Evolutionary conservation across 495 filamentous ascomycete species (phyloP).

Genomic region (Polyplosphaeria fusca): DNA sequence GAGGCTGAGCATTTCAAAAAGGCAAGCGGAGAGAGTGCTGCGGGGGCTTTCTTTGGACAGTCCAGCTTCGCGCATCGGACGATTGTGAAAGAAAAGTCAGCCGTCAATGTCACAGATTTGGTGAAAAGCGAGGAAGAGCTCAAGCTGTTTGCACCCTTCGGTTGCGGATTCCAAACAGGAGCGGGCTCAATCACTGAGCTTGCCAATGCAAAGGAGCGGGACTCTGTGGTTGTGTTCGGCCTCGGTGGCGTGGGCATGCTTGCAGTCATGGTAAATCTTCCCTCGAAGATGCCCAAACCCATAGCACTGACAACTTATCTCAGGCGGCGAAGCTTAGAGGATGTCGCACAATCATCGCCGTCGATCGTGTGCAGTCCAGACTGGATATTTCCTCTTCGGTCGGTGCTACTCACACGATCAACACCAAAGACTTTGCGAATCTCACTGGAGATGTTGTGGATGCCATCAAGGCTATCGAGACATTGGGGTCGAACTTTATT

Average conservation of each 20-base stretch:
- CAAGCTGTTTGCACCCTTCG: slow-evolving; percentile 21
- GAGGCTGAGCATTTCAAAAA: not conserved
- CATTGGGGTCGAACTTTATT: slow-evolving; percentile 2
- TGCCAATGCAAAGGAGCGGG: slow-evolving; percentile 1
- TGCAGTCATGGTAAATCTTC: no score
- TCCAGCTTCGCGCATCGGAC: slow-evolving; percentile 6
- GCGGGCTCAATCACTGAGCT: slow-evolving; percentile 4
- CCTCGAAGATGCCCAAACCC: no score
- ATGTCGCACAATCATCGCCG: slow-evolving; percentile 11
- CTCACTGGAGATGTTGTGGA: not conserved
- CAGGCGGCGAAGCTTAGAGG: slow-evolving; percentile 13
- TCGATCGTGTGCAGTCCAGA: slow-evolving; percentile 6
- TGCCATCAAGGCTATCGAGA: slow-evolving; percentile 1
- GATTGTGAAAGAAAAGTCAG: slow-evolving; percentile 5
- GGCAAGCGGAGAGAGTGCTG: not conserved
- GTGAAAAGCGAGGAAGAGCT: slow-evolving; percentile 17
- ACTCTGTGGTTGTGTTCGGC: slow-evolving; percentile 11
- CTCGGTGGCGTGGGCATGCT: slow-evolving; percentile 18
- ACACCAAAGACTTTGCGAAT: not conserved
- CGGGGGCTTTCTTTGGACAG: slow-evolving; percentile 13
- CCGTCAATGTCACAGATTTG: not conserved
- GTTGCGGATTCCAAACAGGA: slow-evolving; percentile 23
- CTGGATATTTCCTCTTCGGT: slow-evolving; percentile 12
- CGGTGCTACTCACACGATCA: slow-evolving; percentile 13
- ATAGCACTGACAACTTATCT: no score